Base-by-base conservation (phyloP, 169 alveolate species). In the Cryptosporidium sp. region DNA sequence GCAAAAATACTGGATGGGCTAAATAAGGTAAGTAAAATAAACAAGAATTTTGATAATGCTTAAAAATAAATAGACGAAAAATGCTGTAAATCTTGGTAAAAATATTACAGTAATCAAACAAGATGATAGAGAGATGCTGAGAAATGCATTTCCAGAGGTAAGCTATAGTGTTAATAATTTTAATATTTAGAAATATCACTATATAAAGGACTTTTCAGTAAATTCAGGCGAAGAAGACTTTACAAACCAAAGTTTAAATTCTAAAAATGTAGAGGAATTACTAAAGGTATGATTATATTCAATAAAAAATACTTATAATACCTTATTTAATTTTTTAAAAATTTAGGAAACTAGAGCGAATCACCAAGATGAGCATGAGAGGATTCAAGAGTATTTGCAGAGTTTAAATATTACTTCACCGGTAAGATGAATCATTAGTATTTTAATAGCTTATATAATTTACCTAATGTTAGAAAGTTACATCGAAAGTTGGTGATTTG, bases 141-240 rank as follows among this genome's bases (percentile, higher is more conserved):
- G 89, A 65, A 80, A 23, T 14, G 65, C 89, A 39, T 80, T 80
- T 62, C 89, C 89, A 42, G 89, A 62, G 69, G 89, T 62, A 80
- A 21, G 68, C n/a, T 62, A 29, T 21, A 12, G 1, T 23, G 29
- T n/a, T 3, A 16, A 21, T 21, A n/a, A 37, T 62, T 26, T 23
- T 18, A 23, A 7, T 0, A 14, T 48, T 16, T 48, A 14, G 56
- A 67, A 4, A 62, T 10, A 60, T 10, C 37, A 29, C 29, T 42
- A 33, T 80, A 2, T 39, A 26, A 12, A 44, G 61, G 75, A 80
- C 16, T 62, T 80, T 42, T 62, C 42, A 29, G 29, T 65, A 21
- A 21, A 65, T 26, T 12, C 26, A n/a, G 16, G 51, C 3, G 12
- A 60, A 45, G 31, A 60, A 18, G 44, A 70, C 42, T 12, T 39